Base-by-base conservation (phyloP, 805 yeast genomes). In the Isabelozyma heimii region DNA sequence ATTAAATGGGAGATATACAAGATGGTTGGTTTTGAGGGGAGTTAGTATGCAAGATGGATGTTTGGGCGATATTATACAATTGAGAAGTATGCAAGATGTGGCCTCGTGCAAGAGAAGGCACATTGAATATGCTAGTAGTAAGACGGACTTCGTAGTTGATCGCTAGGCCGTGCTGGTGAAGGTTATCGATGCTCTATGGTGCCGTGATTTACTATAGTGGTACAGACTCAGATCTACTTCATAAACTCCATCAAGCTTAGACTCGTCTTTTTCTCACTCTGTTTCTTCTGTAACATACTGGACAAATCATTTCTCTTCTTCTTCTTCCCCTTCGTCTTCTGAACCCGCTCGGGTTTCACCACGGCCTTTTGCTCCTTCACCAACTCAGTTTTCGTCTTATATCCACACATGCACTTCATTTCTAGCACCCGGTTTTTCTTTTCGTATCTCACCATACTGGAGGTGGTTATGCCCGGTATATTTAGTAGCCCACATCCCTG, bases 171-270 rank as follows among this genome's bases (percentile, higher is more conserved):
- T n/a, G n/a, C n/a, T n/a, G n/a, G n/a, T n/a, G n/a, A n/a, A n/a
- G n/a, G n/a, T n/a, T n/a, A n/a, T n/a, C n/a, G n/a, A n/a, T n/a
- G n/a, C n/a, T n/a, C n/a, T n/a, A n/a, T n/a, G n/a, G n/a, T n/a
- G n/a, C n/a, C n/a, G n/a, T n/a, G n/a, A n/a, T n/a, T n/a, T n/a
- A n/a, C n/a, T n/a, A n/a, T n/a, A n/a, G n/a, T n/a, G n/a, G n/a
- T n/a, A n/a, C 24, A 20, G 24, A 20, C 24, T 6, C 6, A 20
- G 24, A 20, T 6, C 35, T 30, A 30, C 35, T 9, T 30, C 79
- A 81, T 72, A 54, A 81, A 80, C 47, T 77, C 82, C 66, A 76
- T 77, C 37, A 82, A 62, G 54, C 76, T 75, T 26, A 82, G 62
- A 0, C 78, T 60, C 58, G 35, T 57, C 60, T 35, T 58, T 64